phyloP scores from a whole-genome alignment of 2,329 filamentous ascomycete genomes.

The Volutella citrinella region DNA sequence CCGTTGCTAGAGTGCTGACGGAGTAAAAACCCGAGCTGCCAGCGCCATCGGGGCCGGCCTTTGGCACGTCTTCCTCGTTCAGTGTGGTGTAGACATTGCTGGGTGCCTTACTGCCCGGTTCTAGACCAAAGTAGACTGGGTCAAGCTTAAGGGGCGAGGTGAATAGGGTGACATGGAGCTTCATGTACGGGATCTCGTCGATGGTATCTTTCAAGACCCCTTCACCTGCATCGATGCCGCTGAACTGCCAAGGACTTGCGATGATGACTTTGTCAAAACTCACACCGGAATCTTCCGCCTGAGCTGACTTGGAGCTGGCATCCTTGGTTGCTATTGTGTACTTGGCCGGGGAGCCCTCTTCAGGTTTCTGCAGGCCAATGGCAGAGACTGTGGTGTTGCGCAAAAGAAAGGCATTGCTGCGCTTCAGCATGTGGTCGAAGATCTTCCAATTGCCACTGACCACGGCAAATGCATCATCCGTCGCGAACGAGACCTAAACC shows the following conservation, averaged over 20 bases:
- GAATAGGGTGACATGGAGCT: constrained; percentile 86
- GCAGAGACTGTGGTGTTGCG: constrained; percentile 66
- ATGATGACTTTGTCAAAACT: constrained; percentile 79
- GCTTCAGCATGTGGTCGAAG: constrained; percentile 75
- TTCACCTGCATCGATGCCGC: constrained; percentile 62
- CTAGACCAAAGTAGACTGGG: constrained; percentile 68
- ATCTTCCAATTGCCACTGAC: constrained; percentile 92
- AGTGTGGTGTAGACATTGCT: constrained; percentile 82
- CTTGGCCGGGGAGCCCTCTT: constrained; percentile 37
- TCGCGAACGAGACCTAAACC: constrained; percentile 75
- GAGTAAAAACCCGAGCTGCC: constrained; percentile 82
- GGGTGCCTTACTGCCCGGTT: constrained; percentile 57
- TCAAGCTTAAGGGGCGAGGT: constrained; percentile 72
- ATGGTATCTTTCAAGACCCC: constrained; percentile 67
- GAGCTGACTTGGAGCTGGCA: constrained; percentile 14
- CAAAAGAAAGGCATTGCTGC: constrained; percentile 57
- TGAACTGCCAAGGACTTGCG: constrained; percentile 79
- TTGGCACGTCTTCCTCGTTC: constrained; percentile 51
- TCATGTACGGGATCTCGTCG: constrained; percentile 79
- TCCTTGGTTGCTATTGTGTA: constrained; percentile 45
- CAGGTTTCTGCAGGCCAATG: constrained; percentile 50
- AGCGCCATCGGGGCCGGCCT: constrained; percentile 53
- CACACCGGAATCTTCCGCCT: constrained; percentile 42
- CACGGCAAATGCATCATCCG: constrained; percentile 76
- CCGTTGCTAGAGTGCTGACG: constrained; percentile 68